phyloP scores from a whole-genome alignment of 2,329 filamentous ascomycete genomes.

The Diplodia seriata region DNA sequence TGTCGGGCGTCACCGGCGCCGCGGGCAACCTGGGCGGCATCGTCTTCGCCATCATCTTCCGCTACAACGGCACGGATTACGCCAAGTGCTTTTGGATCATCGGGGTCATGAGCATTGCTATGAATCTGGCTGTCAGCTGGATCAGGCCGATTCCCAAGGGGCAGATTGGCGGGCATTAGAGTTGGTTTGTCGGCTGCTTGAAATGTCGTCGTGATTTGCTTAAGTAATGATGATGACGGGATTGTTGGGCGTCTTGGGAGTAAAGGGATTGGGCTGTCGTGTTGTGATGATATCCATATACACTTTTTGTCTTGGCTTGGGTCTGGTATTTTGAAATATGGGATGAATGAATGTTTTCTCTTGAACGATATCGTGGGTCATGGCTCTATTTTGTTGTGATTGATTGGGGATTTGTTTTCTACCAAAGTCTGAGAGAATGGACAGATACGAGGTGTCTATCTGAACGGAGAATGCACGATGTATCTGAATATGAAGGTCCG shows the following conservation, averaged over 20 bases:
- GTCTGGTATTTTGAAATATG: background rate
- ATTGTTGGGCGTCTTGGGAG: background rate
- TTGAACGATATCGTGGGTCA: background rate
- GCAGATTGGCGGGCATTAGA: constrained; percentile 55
- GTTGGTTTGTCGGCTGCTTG: background rate
- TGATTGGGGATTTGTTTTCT: background rate
- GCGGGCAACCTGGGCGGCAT: constrained; percentile 86
- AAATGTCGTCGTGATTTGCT: background rate
- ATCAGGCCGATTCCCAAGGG: constrained; percentile 64
- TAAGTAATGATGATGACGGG: no score
- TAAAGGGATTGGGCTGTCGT: background rate
- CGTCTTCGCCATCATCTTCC: constrained; percentile 82
- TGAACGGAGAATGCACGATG: no score
- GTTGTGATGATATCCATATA: constrained; percentile 17
- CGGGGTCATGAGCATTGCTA: constrained; percentile 73
- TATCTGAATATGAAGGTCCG: background rate
- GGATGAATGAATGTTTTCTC: background rate
- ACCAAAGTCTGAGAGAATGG: background rate
- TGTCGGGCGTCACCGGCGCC: constrained; percentile 80
- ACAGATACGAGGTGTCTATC: background rate
- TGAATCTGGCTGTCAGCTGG: constrained; percentile 72
- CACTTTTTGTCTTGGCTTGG: background rate
- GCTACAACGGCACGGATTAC: constrained; percentile 74
- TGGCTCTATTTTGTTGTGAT: background rate
- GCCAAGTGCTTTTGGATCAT: constrained; percentile 80